Percentiles rank a stretch among this genome's conserved stretches.
Evolutionary conservation across 208 protist genomes (phyloP).

Genomic region (Trypanosoma vivax): DNA sequence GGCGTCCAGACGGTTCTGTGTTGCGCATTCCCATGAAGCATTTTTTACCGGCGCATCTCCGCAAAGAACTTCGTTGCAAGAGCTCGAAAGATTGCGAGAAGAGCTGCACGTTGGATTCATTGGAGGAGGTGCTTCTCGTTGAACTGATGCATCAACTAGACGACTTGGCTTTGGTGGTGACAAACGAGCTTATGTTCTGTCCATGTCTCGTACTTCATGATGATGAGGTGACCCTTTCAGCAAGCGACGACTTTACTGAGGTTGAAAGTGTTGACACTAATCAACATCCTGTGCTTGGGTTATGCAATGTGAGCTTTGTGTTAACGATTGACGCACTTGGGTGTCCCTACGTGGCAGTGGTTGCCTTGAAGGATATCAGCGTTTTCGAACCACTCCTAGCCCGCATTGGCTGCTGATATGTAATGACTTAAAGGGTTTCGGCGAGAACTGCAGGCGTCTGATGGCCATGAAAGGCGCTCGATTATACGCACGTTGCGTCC

Average conservation of each 20-base stretch:
- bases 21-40: slow-evolving; percentile 61
- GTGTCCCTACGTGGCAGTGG: slow-evolving; percentile 58
- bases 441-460: too few relatives aligned
- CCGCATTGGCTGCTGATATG: slow-evolving; percentile 33
- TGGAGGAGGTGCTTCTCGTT: not conserved
- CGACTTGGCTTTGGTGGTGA: slow-evolving; percentile 61
- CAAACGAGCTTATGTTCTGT: slow-evolving; percentile 88
- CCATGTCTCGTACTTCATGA: slow-evolving; percentile 36
- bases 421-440: not conserved
- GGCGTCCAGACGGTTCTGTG: slow-evolving; percentile 49
- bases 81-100: too few relatives aligned
- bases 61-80: slow-evolving; percentile 4
- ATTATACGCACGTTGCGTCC: too few relatives aligned
- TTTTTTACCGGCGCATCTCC: slow-evolving; percentile 40
- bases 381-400: slow-evolving; percentile 77
- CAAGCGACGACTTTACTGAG: slow-evolving; percentile 2
- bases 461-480: too few relatives aligned
- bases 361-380: slow-evolving; percentile 50
- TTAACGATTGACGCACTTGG: slow-evolving; percentile 67
- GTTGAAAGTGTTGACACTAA: slow-evolving; percentile 5
- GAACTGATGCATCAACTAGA: slow-evolving; percentile 39
- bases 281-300: slow-evolving; percentile 25
- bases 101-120: not conserved
- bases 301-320: slow-evolving; percentile 64
- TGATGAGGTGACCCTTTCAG: slow-evolving; percentile 14